Base-by-base conservation (phyloP, 345 rosid species). In the Euphorbia lathyris region DNA sequence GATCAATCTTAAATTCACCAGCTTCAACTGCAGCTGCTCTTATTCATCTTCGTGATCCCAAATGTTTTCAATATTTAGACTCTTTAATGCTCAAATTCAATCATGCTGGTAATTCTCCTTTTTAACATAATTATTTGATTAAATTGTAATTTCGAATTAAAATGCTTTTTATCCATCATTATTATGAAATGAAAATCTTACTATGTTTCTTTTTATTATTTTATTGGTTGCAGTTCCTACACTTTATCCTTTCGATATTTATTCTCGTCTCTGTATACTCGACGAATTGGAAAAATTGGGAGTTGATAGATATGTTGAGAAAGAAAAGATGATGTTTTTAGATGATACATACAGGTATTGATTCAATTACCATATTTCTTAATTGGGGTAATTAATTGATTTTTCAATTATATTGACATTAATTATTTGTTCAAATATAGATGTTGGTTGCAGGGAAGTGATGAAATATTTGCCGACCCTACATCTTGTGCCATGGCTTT, bases 401-500 rank as follows among this genome's bases (percentile, higher is more conserved):
- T 2, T 43, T 0, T 43, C 2, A 1, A 16, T n/a, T n/a, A 56
- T 22, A 56, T 8, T 56, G n/a, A 56, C 59, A 57, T 27, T 56
- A 26, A 27, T 26, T 57, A 5, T 12, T 51, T 58, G 32, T 32
- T 42, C 25, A 12, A 34, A 2, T 34, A 38, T 48, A 23, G 71
- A 68, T 38, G 14, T n/a, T 68, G 71, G 71, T 16, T 56, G 13
- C 22, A 56, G 13, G 52, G 71, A 13, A 29, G n/a, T 68, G 53
- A 68, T 20, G 63, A 68, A 23, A 38, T 68, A 68, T 68, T 68
- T 43, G 38, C 17, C 7, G 71, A 68, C 6, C 52, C 60, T 8
- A 13, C 16, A 4, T 68, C 63, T 17, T 55, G 48, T 68, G 71
- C 63, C 32, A 38, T 68, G 42, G 63, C 32, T 23, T 68, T 68